Evolutionary conservation across 495 filamentous ascomycete genomes (phyloP), one percentile per base, ranked within the genome.

Genomic region (Penicillium taxi): DNA sequence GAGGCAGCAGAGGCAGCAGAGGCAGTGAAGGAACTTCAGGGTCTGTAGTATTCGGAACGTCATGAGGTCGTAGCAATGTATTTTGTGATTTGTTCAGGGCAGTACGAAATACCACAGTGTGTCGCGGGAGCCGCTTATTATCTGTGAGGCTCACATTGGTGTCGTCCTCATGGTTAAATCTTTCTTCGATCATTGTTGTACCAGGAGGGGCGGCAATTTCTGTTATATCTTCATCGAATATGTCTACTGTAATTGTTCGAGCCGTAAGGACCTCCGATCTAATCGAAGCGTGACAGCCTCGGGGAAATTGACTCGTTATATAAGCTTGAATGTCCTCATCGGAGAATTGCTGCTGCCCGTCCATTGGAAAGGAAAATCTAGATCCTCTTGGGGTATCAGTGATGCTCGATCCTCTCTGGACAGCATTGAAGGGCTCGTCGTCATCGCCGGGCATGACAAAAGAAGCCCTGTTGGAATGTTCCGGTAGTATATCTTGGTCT

Each of bases 231-330:
- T 76, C 66, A 26, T 83, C 78, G 12, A 66, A 75, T 13, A 86
- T 74, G 38, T 86, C 80, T 3, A 88, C 80, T 0, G 80, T 84
- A 42, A 86, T 79, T 0, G 73, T 85, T 32, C 78, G 78, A 3
- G 75, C 80, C 5, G 77, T 83, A 13, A 72, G 67, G 6, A 73
- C 63, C 15, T 78, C 74, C 2, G 78, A 80, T 6, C 67, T 77
- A 29, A 87, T 78, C 5, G 79, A 81, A 23, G 83, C 75, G 33
- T 52, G 63, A 29, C 62, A 67, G 13, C 61, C 64, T 9, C 41
- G 54, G 11, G 67, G 66, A 8, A 72, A 48, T 40, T 72, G 67
- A 26, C 53, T 56, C 60, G 67, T 59, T 11, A 72, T 67, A 37
- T 69, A 68, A 15, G 56, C 38, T 9, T 55, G 61, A 23, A 70